Evolutionary conservation across 306 rosid species (phyloP).

Genomic region (Rosa persica): DNA sequence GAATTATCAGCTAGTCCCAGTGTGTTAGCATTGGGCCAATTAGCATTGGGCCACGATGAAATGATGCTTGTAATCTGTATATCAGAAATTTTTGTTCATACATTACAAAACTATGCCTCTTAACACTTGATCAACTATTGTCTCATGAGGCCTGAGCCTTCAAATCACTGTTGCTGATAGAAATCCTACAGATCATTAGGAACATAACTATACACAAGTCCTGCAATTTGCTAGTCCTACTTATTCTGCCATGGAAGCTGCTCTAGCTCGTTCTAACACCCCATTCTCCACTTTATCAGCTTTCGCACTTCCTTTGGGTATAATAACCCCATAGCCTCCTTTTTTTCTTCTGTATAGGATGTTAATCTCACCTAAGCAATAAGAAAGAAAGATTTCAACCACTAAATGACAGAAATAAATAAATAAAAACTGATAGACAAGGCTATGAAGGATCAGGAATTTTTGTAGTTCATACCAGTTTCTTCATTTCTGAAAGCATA

Average conservation of each 20-base stretch:
- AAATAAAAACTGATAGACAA: not conserved
- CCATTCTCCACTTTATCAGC: constrained; percentile 40
- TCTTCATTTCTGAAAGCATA: constrained; percentile 93
- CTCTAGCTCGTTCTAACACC: constrained; percentile 44
- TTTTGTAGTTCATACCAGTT: constrained; percentile 53
- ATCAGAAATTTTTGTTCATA: constrained; percentile 5
- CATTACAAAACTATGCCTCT: constrained; percentile 21
- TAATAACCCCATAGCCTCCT: constrained; percentile 86
- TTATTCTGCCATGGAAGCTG: constrained; percentile 58
- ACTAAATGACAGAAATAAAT: constrained; percentile 11
- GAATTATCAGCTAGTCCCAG: not conserved
- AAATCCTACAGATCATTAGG: constrained; percentile 28
- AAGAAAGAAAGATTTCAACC: constrained; percentile 17
- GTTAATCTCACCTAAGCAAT: constrained; percentile 70
- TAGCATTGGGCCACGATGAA: constrained; percentile 14
- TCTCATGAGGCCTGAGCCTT: constrained; percentile 29
- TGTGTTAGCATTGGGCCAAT: constrained; percentile 20
- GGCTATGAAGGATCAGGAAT: constrained; percentile 5
- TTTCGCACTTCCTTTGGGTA: constrained; percentile 64
- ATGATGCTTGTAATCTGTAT: constrained; percentile 9
- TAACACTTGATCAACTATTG: constrained; percentile 3
- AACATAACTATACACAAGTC: constrained; percentile 21
- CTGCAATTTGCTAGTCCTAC: constrained; percentile 18
- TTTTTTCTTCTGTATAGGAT: constrained; percentile 78
- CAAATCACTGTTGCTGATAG: constrained; percentile 17